A percentile compares a stretch with the other conserved stretches of the same genome.
These are phyloP conservation scores for Leccinellum rugosiceps DNA, from an alignment of 768 basidiomycete genomes.

Conservation along the genomic window DNA sequence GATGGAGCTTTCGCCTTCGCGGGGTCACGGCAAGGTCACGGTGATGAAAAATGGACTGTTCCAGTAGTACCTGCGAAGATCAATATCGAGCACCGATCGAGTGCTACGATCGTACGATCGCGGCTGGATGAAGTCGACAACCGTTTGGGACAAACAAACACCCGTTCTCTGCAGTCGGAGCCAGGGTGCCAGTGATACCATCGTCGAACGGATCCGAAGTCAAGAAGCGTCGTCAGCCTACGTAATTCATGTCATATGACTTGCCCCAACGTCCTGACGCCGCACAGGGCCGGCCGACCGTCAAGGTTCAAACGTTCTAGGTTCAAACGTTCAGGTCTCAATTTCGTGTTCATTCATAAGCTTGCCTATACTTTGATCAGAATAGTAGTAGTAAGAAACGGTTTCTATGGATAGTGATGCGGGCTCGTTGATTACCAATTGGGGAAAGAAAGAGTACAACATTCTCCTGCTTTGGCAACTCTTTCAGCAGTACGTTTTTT, in stretches of 20 bases:
- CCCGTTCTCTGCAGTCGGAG: neutral
- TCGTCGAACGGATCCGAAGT: neutral
- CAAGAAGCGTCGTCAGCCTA: neutral
- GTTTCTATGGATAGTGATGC: neutral
- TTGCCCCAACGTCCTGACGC: neutral
- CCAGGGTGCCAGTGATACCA: neutral
- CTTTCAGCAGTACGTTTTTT: neutral
- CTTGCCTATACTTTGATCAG: neutral
- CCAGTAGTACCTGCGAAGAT: neutral
- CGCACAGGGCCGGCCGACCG: neutral
- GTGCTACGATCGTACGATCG: neutral
- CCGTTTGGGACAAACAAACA: neutral
- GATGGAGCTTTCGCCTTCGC: neutral
- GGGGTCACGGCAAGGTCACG: too few species aligned
- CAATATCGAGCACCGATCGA: neutral
- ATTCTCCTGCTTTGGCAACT: neutral
- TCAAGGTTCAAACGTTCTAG: neutral
- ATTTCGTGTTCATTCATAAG: neutral
- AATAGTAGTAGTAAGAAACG: neutral
- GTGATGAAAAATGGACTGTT: neutral
- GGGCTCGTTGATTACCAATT: neutral
- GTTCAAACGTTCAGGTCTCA: neutral
- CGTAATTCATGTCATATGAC: neutral
- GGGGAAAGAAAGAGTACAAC: neutral
- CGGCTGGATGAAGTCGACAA: neutral